Conservation (phyloP, 106 monocot genomes). For the Acorus calamus region DNA sequence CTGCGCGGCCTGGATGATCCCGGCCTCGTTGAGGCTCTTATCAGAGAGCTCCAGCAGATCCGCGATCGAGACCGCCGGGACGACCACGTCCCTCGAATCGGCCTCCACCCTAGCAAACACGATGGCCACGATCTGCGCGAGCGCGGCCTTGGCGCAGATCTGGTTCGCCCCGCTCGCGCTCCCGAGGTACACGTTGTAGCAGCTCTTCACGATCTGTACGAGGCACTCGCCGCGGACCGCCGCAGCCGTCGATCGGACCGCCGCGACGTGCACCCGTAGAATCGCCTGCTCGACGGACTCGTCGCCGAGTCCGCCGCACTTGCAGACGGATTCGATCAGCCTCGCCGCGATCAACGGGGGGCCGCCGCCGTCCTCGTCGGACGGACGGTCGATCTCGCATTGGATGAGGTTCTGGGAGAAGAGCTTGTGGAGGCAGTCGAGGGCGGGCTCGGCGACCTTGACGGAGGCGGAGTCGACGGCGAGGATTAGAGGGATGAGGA, state of each 20-base stretch:
- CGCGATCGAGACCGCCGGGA: constrained; percentile 39
- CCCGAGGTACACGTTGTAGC: constrained; percentile 85
- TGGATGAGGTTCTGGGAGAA: constrained; percentile 16
- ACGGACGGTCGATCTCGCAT: constrained; percentile 10
- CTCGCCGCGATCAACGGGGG: constrained; percentile 3
- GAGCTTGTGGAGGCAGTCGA: constrained; percentile 36
- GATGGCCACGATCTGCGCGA: constrained; percentile 58
- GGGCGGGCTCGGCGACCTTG: constrained; percentile 35
- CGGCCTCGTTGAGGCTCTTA: constrained; percentile 70
- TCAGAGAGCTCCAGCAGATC: constrained; percentile 88
- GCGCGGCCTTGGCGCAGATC: constrained; percentile 67
- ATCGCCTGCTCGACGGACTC: constrained; percentile 60
- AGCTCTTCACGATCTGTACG: constrained; percentile 65
- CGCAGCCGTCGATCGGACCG: constrained; percentile 46
- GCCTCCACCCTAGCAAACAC: constrained; percentile 63
- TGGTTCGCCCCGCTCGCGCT: constrained; percentile 64
- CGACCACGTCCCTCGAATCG: constrained; percentile 33
- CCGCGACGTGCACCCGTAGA: constrained; percentile 58
- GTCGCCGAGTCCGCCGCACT: constrained; percentile 36
- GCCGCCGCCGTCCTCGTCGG: neutral
- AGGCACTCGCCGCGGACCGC: constrained; percentile 50
- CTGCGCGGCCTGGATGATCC: constrained; percentile 60
- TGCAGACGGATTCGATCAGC: constrained; percentile 31
- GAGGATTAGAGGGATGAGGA: constrained; percentile 17
- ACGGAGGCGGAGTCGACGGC: constrained; percentile 18